Evolutionary conservation across 352 stramenopile genomes (phyloP).

Genomic region (Aphanomyces stellatus): DNA sequence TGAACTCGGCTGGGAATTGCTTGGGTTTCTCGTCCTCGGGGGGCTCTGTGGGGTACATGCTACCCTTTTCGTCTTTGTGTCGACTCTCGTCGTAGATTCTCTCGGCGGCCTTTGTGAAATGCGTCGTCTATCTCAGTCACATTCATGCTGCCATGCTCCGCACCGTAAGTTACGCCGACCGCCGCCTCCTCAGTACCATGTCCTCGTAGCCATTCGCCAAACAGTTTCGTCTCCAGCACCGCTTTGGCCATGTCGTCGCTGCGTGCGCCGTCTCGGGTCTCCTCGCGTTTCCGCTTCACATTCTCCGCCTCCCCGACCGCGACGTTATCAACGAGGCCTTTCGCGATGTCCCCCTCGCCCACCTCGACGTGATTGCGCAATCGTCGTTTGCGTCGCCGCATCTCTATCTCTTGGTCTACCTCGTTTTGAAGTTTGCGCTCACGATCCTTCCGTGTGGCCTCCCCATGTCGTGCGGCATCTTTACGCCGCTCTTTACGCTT

Average conservation of each 20-base stretch:
- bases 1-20: slow-evolving; percentile 67
- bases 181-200: too few species aligned
- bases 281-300: slow-evolving; percentile 58
- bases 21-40: slow-evolving; percentile 60
- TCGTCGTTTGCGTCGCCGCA: slow-evolving; percentile 34
- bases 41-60: slow-evolving; percentile 55
- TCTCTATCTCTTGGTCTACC: slow-evolving; percentile 58
- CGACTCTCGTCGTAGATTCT: too few species aligned
- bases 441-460: slow-evolving; percentile 64
- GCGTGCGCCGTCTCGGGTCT: slow-evolving; percentile 47
- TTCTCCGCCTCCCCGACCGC: slow-evolving; percentile 64
- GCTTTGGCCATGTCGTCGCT: slow-evolving; percentile 45
- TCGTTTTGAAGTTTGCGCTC: slow-evolving; percentile 57
- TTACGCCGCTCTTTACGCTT: slow-evolving; percentile 76
- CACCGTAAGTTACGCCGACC: too few species aligned
- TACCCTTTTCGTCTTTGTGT: too few species aligned
- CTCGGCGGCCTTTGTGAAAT: too few species aligned
- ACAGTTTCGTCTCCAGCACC: slow-evolving; percentile 43
- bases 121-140: too few species aligned
- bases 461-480: slow-evolving; percentile 67
- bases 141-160: too few species aligned
- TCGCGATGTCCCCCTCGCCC: slow-evolving; percentile 42
- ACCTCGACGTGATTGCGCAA: slow-evolving; percentile 56
- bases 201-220: too few species aligned
- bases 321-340: slow-evolving; percentile 74